Evolutionary conservation across 1,284 basidiomycete species (phyloP), one percentile per base, ranked within the genome.

Genomic region (Puccinia sorghi): DNA sequence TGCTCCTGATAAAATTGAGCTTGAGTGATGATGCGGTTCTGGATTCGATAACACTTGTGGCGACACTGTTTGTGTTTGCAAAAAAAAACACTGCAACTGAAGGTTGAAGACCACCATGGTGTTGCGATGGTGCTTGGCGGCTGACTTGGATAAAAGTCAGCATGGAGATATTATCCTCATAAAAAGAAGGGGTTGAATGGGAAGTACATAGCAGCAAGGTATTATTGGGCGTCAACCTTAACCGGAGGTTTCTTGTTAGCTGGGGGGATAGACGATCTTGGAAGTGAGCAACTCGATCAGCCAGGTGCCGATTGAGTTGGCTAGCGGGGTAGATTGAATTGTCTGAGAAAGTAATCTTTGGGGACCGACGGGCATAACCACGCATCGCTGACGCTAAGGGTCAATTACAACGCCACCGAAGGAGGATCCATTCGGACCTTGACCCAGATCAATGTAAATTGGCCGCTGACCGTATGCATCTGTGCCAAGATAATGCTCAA

Each of bases 401-500:
- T 79, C 76, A 39, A 79, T 79, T 12, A 79, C 76, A 25, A 79
- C 76, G 9, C 76, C 76, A 37, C 75, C 75, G 2, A 78, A 37
- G 8, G 75, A 13, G 77, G 80, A n/a, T 79, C 82, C 12, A 79
- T 79, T 15, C 67, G 77, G 70, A 59, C 72, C 61, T 73, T 79
- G 52, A 27, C 54, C 25, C 39, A 78, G 11, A 76, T 70, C 43
- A 80, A 80, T 79, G 56, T 66, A 3, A 80, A 72, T 46, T 75
- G 74, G 50, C 57, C 71, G 77, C 48, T 64, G 74, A 25, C 57
- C 75, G 71, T 56, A 64, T 5, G 66, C 70, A 50, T 61, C 70
- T 37, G 66, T 89, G 72, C 82, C 82, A 63, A 84, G 82, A 59
- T 94, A 87, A 80, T 92, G 91, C 81, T 95, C 92, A 81, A 96